Base-by-base conservation (phyloP, 2,329 filamentous ascomycete species). In the Trichoderma aggressivum region DNA sequence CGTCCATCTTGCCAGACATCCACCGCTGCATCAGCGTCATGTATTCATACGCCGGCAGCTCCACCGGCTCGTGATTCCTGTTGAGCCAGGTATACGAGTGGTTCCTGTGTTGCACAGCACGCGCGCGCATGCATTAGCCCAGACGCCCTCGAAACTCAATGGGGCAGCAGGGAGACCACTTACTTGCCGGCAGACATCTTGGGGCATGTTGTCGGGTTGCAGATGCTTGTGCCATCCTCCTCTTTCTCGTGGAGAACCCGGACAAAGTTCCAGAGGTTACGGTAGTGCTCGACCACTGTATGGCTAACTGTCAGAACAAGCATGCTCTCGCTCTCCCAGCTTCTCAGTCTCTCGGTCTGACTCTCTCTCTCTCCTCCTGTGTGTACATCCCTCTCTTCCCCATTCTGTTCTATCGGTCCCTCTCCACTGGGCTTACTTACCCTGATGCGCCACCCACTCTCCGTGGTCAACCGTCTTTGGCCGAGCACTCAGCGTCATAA, bases 401-500 rank as follows among this genome's bases (percentile, higher is more conserved):
- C 30, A 14, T 21, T 36, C 43, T 36, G 8, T 21, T 36, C 43
- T 36, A 21, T 24, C 21, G 7, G 14, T 39, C 3, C 2, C 14
- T 36, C 59, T 36, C n/a, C 14, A 7, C 26, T 36, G 5, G 30
- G 21, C 30, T 10, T 12, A 53, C 72, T 71, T 73, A 97, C 95
- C 91, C 86, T 98, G 95, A 81, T 98, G 94, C 74, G 95, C 94
- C 76, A 98, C 88, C 95, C 95, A 98, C 82, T 98, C 95, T 75
- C 94, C 95, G 79, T 94, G 90, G 78, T 98, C 95, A 63, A 98
- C 93, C 73, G 96, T 94, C 84, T 95, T 94, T 30, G 95, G 95
- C 79, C 94, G 92, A 64, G 94, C 94, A 77, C 95, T 97, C 73
- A 98, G 84, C n/a, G 95, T 98, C 91, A 97, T 94, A 79, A 98